Percentiles rank a stretch among this genome's conserved stretches.
These are phyloP conservation scores for Pseudocercospora musae DNA, from an alignment of 2,329 filamentous ascomycete genomes.

Conservation along the genomic window DNA sequence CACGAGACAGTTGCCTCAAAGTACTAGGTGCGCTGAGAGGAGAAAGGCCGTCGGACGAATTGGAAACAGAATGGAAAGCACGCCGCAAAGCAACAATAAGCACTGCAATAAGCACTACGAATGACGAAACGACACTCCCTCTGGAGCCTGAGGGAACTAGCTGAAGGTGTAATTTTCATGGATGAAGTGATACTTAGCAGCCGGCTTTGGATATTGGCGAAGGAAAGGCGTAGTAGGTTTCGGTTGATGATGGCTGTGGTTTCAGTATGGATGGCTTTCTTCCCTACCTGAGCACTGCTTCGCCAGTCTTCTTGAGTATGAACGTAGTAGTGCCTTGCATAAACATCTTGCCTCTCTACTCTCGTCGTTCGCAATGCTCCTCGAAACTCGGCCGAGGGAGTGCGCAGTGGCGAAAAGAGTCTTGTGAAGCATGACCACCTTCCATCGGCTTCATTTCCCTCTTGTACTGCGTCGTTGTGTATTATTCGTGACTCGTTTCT, in stretches of 20 bases:
- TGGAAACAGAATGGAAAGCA: neutral
- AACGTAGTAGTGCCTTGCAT: neutral
- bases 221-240: neutral
- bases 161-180: neutral
- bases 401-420: too few relatives aligned
- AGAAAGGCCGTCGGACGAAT: neutral
- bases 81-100: neutral
- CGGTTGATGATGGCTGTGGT: slow-evolving; percentile 2
- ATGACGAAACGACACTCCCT: slow-evolving; percentile 1
- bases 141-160: neutral
- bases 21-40: slow-evolving; percentile 6
- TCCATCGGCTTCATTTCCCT: too few relatives aligned
- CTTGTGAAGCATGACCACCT: too few relatives aligned
- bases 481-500: too few relatives aligned
- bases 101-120: neutral
- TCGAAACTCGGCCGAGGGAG: too few relatives aligned
- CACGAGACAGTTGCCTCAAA: slow-evolving; percentile 58
- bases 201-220: slow-evolving; percentile 2
- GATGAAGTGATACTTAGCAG: neutral
- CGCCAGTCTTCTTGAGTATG: neutral
- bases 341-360: neutral
- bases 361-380: neutral
- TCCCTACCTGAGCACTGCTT: slow-evolving; percentile 1
- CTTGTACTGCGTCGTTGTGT: too few relatives aligned
- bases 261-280: neutral